Evolutionary conservation across 1,284 basidiomycete species (phyloP).

Genomic region (Neotropicomus parvogracilis): DNA sequence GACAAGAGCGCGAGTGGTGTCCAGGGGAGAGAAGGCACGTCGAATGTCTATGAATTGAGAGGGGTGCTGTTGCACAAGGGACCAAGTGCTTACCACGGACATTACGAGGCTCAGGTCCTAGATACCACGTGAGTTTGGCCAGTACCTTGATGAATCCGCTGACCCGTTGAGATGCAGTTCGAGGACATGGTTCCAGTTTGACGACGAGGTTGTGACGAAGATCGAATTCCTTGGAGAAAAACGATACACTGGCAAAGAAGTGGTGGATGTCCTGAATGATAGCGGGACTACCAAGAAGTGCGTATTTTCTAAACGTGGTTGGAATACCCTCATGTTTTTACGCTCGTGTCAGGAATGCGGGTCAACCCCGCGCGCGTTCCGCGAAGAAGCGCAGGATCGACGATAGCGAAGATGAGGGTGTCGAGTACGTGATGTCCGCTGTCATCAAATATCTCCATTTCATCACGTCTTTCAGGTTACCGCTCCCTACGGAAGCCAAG

Average conservation of each 20-base stretch:
- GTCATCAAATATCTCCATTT: slow-evolving; percentile 23
- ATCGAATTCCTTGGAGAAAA: slow-evolving; percentile 53
- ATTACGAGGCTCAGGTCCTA: slow-evolving; percentile 87
- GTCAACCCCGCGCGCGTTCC: slow-evolving; percentile 28
- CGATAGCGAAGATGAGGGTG: slow-evolving; percentile 58
- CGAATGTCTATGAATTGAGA: slow-evolving; percentile 67
- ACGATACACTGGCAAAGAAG: slow-evolving; percentile 29
- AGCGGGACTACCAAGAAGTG: slow-evolving; percentile 27
- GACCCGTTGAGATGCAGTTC: slow-evolving; percentile 41
- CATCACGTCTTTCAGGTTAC: slow-evolving; percentile 25
- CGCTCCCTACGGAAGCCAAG: slow-evolving; percentile 18
- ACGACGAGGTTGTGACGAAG: slow-evolving; percentile 75
- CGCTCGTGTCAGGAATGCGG: slow-evolving; percentile 15
- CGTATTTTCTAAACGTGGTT: slow-evolving; percentile 8
- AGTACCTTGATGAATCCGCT: slow-evolving; percentile 6
- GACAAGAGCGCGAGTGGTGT: slow-evolving; percentile 12
- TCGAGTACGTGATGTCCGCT: slow-evolving; percentile 36
- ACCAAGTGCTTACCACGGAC: slow-evolving; percentile 83
- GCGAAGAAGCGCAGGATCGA: slow-evolving; percentile 45
- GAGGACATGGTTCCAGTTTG: slow-evolving; percentile 84
- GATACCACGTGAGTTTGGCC: slow-evolving; percentile 59
- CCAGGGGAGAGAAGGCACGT: slow-evolving; percentile 8
- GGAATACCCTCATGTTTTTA: slow-evolving; percentile 5
- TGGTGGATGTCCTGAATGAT: slow-evolving; percentile 28
- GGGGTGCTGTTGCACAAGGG: slow-evolving; percentile 86